These are phyloP conservation scores for Teratosphaeria viscida DNA, from an alignment of 2,329 filamentous ascomycete genomes.

Conservation along the genomic window DNA sequence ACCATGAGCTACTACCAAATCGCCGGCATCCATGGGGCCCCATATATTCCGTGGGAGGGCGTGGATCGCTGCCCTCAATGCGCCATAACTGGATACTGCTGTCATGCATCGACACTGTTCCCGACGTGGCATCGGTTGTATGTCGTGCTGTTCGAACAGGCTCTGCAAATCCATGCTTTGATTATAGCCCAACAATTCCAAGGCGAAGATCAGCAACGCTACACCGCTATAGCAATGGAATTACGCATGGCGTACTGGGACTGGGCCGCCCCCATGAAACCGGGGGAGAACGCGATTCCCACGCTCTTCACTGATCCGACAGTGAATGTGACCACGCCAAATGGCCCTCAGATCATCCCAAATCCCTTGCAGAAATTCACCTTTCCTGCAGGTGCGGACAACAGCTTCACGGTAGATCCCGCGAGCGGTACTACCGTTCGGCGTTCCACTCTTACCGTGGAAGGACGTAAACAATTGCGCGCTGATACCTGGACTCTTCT, in stretches of 20 bases:
- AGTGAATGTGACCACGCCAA: neutral
- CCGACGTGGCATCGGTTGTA: constrained; percentile 1
- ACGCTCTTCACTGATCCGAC: neutral
- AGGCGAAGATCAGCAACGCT: neutral
- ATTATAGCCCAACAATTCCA: neutral
- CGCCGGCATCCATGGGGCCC: neutral
- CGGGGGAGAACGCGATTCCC: neutral
- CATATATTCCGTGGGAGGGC: neutral
- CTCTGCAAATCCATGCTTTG: neutral
- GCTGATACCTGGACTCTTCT: neutral
- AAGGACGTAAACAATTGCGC: neutral
- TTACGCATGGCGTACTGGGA: constrained; percentile 1
- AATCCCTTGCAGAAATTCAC: neutral
- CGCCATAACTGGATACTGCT: neutral
- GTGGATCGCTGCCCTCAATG: neutral
- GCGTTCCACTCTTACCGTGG: neutral
- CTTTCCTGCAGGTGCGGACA: neutral
- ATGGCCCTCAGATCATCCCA: neutral
- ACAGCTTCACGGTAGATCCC: neutral
- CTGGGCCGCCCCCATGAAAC: neutral
- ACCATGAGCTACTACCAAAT: neutral
- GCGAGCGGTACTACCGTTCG: neutral
- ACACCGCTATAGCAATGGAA: neutral
- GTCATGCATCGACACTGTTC: neutral
- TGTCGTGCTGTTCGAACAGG: neutral